Evolutionary conservation across 2,329 filamentous ascomycete genomes (phyloP), one percentile per base, ranked within the genome.

Genomic region (Iodosphaeria phyllophila): DNA sequence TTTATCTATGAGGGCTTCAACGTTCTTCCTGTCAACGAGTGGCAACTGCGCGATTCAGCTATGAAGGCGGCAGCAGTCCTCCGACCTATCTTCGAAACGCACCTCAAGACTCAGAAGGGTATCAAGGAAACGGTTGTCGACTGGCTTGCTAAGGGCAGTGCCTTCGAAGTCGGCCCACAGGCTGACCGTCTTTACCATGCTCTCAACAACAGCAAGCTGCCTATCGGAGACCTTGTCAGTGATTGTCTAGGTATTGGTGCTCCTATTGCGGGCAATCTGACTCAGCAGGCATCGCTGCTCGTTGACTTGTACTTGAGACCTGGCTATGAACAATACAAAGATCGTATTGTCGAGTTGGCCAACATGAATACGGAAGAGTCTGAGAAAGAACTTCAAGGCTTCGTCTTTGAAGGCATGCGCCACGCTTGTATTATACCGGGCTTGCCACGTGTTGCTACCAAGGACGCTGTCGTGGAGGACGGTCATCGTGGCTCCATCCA

Each of bases 1-100:
- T 57, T 54, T 44, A 48, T 56, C 36, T 64, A 61, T 39, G 57
- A 63, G 30, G 52, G 46, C 44, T 61, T 63, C 51, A 64, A 64
- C 38, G 51, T 64, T 33, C 41, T 59, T 20, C 58, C 58, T 59
- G 31, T 62, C 54, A 22, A 27, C n/a, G 20, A 27, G 17, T 16
- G 13, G 55, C 53, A 50, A 27, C 39, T 64, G 6, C 46, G 57
- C 11, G 56, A 56, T 25, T 50, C 46, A 13, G 49, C 54, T 4
- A 43, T 44, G 28, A 49, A 53, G 33, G 47, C 47, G 1, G 47
- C 48, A 3, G 39, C 45, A 4, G 32, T 46, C 9, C 43, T 60
- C 3, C 36, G 51, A 5, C 31, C 38, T 5, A 51, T 60, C 26
- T 48, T 56, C 29, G 47, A 52, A 27, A 41, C 48, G 1, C 55